These are phyloP conservation scores for Globisporangium cystogenes DNA, from an alignment of 352 stramenopile genomes.

Conservation along the genomic window DNA sequence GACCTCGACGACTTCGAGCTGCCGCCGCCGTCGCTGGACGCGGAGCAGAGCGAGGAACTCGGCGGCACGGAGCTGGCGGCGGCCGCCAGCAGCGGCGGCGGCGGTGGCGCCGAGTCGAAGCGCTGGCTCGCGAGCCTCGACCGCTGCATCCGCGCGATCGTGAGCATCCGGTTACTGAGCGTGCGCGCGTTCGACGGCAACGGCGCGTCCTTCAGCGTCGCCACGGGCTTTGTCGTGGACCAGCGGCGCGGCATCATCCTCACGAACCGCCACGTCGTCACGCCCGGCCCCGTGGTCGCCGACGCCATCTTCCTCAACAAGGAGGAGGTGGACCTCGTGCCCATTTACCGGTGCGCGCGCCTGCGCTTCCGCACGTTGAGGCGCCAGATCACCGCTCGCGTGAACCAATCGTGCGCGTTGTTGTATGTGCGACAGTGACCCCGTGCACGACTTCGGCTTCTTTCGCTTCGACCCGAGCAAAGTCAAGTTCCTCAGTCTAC, in stretches of 20 bases:
- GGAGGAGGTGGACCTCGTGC: constrained; percentile 88
- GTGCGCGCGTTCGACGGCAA: constrained; percentile 88
- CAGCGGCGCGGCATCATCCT: constrained; percentile 84
- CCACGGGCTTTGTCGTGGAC: constrained; percentile 91
- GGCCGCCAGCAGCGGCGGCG: not conserved
- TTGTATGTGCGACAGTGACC: constrained; percentile 40
- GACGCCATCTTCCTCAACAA: constrained; percentile 94
- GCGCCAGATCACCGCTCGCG: too few relatives aligned
- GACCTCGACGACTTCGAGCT: constrained; percentile 10
- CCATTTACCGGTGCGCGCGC: constrained; percentile 66
- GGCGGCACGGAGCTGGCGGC: constrained; percentile 9
- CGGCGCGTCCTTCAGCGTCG: constrained; percentile 78
- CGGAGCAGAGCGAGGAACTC: constrained; percentile 13
- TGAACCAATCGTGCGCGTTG: not conserved
- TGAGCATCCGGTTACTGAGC: constrained; percentile 83
- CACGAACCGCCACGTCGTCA: constrained; percentile 92
- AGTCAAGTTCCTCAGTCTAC: constrained; percentile 83
- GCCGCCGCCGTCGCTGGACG: not conserved
- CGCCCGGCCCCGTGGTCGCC: constrained; percentile 77
- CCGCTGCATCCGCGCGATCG: constrained; percentile 69
- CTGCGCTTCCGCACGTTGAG: too few relatives aligned
- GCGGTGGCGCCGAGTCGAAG: constrained; percentile 41
- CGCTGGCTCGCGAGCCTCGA: constrained; percentile 71
- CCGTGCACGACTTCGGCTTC: constrained; percentile 92
- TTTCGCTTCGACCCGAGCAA: constrained; percentile 85